These are phyloP conservation scores for Lentinus tigrinus DNA, from an alignment of 768 basidiomycete species.

Conservation along the genomic window DNA sequence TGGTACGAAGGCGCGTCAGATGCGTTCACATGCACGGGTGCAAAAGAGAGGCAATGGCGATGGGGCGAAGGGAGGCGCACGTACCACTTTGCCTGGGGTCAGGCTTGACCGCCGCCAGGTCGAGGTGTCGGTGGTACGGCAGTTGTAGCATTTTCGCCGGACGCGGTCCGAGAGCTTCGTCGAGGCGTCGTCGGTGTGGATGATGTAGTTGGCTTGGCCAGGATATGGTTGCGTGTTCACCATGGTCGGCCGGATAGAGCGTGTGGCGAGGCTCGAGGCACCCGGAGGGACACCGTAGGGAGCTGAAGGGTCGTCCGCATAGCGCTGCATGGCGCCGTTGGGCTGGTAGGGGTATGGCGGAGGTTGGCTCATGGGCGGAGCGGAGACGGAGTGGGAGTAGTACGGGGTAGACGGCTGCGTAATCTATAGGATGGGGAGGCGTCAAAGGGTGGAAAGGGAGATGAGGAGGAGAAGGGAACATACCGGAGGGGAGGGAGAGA, in stretches of 20 bases:
- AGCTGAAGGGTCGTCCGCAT: constrained; percentile 8
- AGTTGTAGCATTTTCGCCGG: constrained; percentile 78
- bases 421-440: constrained; percentile 30
- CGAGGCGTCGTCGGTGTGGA: constrained; percentile 74
- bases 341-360: constrained; percentile 19
- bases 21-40: neutral
- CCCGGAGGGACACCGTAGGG: constrained; percentile 24
- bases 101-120: constrained; percentile 80
- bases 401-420: constrained; percentile 25
- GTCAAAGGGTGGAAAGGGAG: constrained; percentile 39
- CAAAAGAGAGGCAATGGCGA: neutral
- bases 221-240: constrained; percentile 36
- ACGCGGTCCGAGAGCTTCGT: constrained; percentile 80
- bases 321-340: constrained; percentile 13
- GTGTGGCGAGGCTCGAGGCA: constrained; percentile 23
- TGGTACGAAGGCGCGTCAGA: neutral
- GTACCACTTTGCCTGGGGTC: constrained; percentile 75
- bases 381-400: constrained; percentile 16
- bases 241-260: constrained; percentile 23
- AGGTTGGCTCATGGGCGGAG: constrained; percentile 14
- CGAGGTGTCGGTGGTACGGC: constrained; percentile 80
- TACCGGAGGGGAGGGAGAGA: constrained; percentile 51
- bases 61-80: constrained; percentile 18
- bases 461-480: constrained; percentile 33
- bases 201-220: constrained; percentile 38